phyloP scores from a whole-genome alignment of 129 eudicot genomes.

The Deinandra increscens region DNA sequence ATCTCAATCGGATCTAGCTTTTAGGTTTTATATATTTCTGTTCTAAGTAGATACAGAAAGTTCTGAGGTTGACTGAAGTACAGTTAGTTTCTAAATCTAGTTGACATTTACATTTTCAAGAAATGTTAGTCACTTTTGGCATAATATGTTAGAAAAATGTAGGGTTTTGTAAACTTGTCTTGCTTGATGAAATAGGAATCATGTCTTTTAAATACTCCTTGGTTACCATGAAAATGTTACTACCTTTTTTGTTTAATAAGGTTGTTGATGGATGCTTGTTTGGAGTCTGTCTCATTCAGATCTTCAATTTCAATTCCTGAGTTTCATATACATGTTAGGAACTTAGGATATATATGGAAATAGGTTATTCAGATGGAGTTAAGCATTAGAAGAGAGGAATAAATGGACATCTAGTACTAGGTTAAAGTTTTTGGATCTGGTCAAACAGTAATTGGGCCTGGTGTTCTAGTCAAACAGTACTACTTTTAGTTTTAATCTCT shows the following conservation, averaged over 20 bases:
- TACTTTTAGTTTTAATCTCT: no score
- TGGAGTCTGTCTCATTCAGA: not conserved
- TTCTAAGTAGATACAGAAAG: conserved; percentile 5
- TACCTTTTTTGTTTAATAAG: not conserved
- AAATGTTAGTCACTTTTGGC: conserved; percentile 8
- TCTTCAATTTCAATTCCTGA: not conserved
- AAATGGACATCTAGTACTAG: not conserved
- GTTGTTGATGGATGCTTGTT: not conserved
- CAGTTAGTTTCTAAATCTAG: not conserved
- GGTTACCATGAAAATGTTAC: not conserved
- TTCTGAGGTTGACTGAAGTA: not conserved
- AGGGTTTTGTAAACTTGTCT: not conserved
- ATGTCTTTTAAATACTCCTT: no score
- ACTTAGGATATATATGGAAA: not conserved
- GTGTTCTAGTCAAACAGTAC: no score
- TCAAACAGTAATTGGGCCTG: no score
- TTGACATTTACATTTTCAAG: not conserved
- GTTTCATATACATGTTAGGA: not conserved
- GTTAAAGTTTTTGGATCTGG: no score
- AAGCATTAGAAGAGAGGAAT: not conserved
- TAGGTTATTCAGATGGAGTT: not conserved
- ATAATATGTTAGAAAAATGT: not conserved
- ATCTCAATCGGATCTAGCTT: conserved; percentile 13
- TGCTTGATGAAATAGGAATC: not conserved
- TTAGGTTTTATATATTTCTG: not conserved